Conservation (phyloP, 2,329 filamentous ascomycete species). For the Talaromyces sp. region DNA sequence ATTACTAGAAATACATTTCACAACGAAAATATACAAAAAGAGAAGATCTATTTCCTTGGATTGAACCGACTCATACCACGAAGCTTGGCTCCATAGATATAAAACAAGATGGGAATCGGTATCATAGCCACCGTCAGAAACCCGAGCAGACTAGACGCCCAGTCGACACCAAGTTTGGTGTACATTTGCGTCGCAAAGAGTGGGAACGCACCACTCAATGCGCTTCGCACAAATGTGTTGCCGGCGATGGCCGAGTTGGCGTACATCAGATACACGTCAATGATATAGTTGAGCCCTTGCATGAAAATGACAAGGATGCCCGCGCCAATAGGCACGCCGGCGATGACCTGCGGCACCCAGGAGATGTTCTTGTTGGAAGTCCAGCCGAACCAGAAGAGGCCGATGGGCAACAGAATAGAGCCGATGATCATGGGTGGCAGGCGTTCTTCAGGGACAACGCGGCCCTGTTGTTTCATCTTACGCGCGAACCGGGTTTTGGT, state of each 20-base stretch:
- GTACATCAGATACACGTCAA: slow-evolving; percentile 36
- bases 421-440: slow-evolving; percentile 43
- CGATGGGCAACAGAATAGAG: slow-evolving; percentile 37
- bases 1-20: too few relatives aligned
- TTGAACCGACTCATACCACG: slow-evolving; percentile 37
- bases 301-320: slow-evolving; percentile 40
- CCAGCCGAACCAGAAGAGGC: slow-evolving; percentile 49
- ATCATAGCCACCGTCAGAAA: slow-evolving; percentile 36
- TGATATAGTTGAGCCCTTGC: slow-evolving; percentile 38
- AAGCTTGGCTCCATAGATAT: slow-evolving; percentile 41
- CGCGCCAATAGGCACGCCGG: slow-evolving; percentile 39
- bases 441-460: slow-evolving; percentile 36
- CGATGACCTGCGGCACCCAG: slow-evolving; percentile 43
- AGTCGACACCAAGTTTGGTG: slow-evolving; percentile 30
- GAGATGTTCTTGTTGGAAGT: slow-evolving; percentile 34
- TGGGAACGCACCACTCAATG: slow-evolving; percentile 29
- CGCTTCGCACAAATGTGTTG: slow-evolving; percentile 30
- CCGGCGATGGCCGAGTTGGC: slow-evolving; percentile 36
- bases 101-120: slow-evolving; percentile 46
- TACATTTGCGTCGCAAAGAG: slow-evolving; percentile 35
- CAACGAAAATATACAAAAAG: too few relatives aligned
- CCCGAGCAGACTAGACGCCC: slow-evolving; percentile 34
- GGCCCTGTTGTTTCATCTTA: slow-evolving; percentile 13
- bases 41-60: slow-evolving; percentile 10
- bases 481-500: slow-evolving; percentile 27